Conservation (phyloP, 768 basidiomycete species). For the Coprinopsis strossmayeri region DNA sequence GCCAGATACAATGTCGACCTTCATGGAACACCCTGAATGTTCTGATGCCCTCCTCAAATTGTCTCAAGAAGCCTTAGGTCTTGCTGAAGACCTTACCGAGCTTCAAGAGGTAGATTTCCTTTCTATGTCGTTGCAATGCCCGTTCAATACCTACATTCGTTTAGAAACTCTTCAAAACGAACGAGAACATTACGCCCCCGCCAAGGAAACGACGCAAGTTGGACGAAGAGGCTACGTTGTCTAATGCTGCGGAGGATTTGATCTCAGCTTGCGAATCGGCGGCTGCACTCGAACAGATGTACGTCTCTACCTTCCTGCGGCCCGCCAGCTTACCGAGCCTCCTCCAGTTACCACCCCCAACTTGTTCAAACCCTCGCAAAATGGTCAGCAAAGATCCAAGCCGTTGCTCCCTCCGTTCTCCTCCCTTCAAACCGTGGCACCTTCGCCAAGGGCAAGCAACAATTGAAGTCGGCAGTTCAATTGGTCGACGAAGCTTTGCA, state of each 20-base stretch:
- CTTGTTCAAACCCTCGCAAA: conserved; percentile 77
- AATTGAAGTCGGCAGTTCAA: conserved; percentile 59
- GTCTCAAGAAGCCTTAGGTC: conserved; percentile 50
- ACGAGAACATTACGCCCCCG: conserved; percentile 41
- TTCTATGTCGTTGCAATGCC: background rate
- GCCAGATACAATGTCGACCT: conserved; percentile 31
- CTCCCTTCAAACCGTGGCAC: conserved; percentile 64
- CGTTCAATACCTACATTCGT: background rate
- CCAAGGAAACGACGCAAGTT: conserved; percentile 53
- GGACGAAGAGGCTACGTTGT: conserved; percentile 22
- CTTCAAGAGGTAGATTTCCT: conserved; percentile 52
- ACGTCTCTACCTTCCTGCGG: conserved; percentile 18
- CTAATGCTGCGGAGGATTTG: conserved; percentile 31
- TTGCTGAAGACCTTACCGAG: conserved; percentile 63
- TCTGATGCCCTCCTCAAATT: conserved; percentile 42
- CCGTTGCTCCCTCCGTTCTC: conserved; percentile 77
- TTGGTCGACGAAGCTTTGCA: conserved; percentile 70
- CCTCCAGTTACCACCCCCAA: conserved; percentile 52
- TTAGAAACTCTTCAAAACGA: conserved; percentile 41
- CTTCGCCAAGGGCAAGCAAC: conserved; percentile 54
- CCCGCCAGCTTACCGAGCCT: no score
- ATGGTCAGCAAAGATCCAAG: conserved; percentile 95
- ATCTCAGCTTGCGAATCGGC: conserved; percentile 34
- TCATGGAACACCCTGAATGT: conserved; percentile 31
- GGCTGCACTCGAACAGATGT: conserved; percentile 47